phyloP scores from a whole-genome alignment of 305 asterid species.

The Nicotiana rustica region DNA sequence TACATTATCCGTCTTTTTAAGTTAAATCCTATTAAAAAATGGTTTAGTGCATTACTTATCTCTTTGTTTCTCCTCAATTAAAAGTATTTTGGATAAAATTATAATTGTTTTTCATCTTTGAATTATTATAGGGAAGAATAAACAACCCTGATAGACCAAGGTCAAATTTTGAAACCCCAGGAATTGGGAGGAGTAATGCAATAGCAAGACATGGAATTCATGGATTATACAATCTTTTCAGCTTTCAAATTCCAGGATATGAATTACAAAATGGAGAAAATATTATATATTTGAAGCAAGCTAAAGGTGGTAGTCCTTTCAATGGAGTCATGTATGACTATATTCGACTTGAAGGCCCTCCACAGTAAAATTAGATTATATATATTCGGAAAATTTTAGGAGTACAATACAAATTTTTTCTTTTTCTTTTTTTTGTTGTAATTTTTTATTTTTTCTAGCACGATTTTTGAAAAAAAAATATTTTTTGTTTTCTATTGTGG shows the following conservation, averaged over 20 bases:
- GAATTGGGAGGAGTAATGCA: constrained; percentile 32
- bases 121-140: constrained; percentile 31
- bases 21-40: neutral
- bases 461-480: no score
- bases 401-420: neutral
- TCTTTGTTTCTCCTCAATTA: neutral
- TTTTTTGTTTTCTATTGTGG: neutral
- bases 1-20: no score
- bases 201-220: constrained; percentile 41
- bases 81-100: neutral
- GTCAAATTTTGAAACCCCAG: constrained; percentile 1
- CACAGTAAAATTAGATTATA: neutral
- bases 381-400: neutral
- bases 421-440: no score
- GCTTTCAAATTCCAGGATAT: neutral
- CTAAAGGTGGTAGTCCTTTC: constrained; percentile 17
- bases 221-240: constrained; percentile 18
- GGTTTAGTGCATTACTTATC: neutral
- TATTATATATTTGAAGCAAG: constrained; percentile 30
- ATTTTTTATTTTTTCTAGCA: no score
- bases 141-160: neutral
- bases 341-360: constrained; percentile 35
- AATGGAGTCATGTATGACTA: constrained; percentile 36
- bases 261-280: constrained; percentile 31
- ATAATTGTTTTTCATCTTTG: neutral